These are phyloP conservation scores for Verticillium albo-atrum DNA, from an alignment of 2,329 filamentous ascomycete genomes.

Conservation along the genomic window DNA sequence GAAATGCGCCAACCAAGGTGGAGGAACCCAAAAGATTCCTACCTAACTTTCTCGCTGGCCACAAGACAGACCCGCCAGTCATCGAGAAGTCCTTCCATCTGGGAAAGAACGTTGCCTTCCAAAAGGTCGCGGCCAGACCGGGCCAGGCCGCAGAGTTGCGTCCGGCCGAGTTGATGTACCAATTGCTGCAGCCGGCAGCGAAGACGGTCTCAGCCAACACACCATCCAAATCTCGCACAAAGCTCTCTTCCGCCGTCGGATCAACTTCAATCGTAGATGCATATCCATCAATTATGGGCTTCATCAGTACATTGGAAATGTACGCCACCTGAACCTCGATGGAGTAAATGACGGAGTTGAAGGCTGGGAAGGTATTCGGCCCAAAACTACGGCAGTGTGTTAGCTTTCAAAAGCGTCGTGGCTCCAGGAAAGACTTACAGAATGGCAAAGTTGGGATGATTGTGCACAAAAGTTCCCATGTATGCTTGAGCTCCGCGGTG, in stretches of 20 bases:
- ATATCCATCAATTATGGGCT: slow-evolving; percentile 21
- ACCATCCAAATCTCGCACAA: slow-evolving; percentile 22
- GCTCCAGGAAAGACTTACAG: slow-evolving; percentile 1
- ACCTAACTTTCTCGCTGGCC: neutral
- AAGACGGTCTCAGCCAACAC: slow-evolving; percentile 28
- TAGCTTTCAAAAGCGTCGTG: no score
- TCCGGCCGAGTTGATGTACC: slow-evolving; percentile 33
- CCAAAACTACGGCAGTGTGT: slow-evolving; percentile 9
- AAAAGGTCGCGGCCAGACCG: slow-evolving; percentile 22
- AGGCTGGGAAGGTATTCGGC: slow-evolving; percentile 21
- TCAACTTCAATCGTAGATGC: slow-evolving; percentile 29
- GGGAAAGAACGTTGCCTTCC: slow-evolving; percentile 14
- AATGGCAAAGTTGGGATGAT: slow-evolving; percentile 25
- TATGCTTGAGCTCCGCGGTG: slow-evolving; percentile 23
- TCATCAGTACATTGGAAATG: slow-evolving; percentile 22
- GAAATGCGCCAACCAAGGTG: neutral
- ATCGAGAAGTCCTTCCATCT: slow-evolving; percentile 3
- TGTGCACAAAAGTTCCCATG: slow-evolving; percentile 21
- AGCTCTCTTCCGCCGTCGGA: slow-evolving; percentile 23
- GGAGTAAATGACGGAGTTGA: slow-evolving; percentile 20
- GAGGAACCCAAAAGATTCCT: neutral
- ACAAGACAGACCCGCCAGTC: neutral
- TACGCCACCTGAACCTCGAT: slow-evolving; percentile 20
- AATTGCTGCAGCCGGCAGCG: slow-evolving; percentile 31
- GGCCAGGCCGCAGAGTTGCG: slow-evolving; percentile 33